Percentiles rank a stretch among this genome's conserved stretches.
These are phyloP conservation scores for Rickenella mellea DNA, from an alignment of 768 basidiomycete species.

Conservation along the genomic window DNA sequence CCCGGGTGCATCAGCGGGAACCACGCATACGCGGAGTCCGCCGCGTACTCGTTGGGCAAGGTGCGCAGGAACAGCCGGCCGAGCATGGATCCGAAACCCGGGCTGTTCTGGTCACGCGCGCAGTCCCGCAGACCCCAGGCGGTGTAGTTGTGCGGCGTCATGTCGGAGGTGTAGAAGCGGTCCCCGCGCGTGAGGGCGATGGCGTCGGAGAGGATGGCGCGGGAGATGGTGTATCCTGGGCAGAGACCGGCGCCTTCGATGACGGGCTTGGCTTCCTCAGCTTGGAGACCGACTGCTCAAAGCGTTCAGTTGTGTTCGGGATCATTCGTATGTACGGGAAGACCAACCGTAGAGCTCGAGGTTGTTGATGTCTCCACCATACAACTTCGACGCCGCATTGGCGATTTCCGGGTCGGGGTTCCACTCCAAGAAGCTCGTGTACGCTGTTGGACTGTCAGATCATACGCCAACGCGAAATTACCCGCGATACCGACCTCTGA, in stretches of 20 bases:
- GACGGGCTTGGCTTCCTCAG: constrained; percentile 17
- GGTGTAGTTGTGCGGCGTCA: constrained; percentile 12
- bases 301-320: constrained; percentile 1
- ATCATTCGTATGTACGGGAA: too few relatives aligned
- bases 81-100: constrained; percentile 8
- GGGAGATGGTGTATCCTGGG: constrained; percentile 18
- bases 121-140: constrained; percentile 10
- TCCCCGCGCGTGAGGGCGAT: constrained; percentile 15
- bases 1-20: constrained; percentile 83
- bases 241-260: constrained; percentile 20
- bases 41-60: constrained; percentile 41
- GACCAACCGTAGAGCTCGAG: constrained; percentile 30
- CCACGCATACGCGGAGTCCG: constrained; percentile 71
- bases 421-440: constrained; percentile 46
- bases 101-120: constrained; percentile 7
- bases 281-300: constrained; percentile 15
- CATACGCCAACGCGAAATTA: not conserved
- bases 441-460: constrained; percentile 36
- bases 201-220: constrained; percentile 19
- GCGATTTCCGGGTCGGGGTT: constrained; percentile 19
- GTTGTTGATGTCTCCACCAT: constrained; percentile 23
- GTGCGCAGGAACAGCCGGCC: constrained; percentile 6
- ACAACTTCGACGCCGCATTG: constrained; percentile 17
- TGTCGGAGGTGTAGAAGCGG: constrained; percentile 15
- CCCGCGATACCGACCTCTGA: constrained; percentile 46